phyloP scores from a whole-genome alignment of 768 basidiomycete species.

The Pleurotus djamor region DNA sequence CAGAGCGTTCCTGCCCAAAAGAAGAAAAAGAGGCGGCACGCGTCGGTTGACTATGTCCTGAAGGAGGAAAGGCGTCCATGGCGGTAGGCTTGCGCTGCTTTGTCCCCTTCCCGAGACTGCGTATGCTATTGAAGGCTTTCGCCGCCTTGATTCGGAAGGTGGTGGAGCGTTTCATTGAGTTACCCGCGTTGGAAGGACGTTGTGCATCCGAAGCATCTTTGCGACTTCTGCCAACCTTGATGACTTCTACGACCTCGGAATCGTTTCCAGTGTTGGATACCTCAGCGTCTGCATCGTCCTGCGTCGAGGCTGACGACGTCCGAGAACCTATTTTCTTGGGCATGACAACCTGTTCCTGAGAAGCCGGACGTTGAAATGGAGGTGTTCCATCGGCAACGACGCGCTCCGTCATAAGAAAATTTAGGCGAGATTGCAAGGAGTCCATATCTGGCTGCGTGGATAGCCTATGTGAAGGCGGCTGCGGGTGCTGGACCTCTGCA shows the following conservation, averaged over 20 bases:
- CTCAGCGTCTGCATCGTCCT: slow-evolving; percentile 14
- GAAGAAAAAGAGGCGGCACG: slow-evolving; percentile 5
- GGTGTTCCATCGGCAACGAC: slow-evolving; percentile 14
- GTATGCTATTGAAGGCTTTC: slow-evolving; percentile 44
- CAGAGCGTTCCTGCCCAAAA: slow-evolving; percentile 1
- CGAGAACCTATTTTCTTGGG: slow-evolving; percentile 16
- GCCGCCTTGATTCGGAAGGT: slow-evolving; percentile 46
- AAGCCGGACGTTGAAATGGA: slow-evolving; percentile 15
- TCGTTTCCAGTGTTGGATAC: slow-evolving; percentile 31
- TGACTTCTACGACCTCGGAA: slow-evolving; percentile 59
- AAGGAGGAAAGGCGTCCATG: slow-evolving; percentile 28
- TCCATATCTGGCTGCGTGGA: slow-evolving; percentile 22
- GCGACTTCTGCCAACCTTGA: slow-evolving; percentile 41
- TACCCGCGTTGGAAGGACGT: neutral
- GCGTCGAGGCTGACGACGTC: neutral
- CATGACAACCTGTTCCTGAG: slow-evolving; percentile 17
- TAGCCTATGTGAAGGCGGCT: neutral
- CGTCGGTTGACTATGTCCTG: slow-evolving; percentile 10
- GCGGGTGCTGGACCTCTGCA: slow-evolving; percentile 19
- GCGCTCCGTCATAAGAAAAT: slow-evolving; percentile 10
- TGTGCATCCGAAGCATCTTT: slow-evolving; percentile 17
- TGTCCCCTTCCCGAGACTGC: slow-evolving; percentile 35
- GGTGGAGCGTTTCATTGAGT: slow-evolving; percentile 28
- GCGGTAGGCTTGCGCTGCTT: slow-evolving; percentile 30
- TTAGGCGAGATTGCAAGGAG: slow-evolving; percentile 28